Evolutionary conservation across 202 grass and related monocot genomes (phyloP).

Genomic region (Carex arenaria): DNA sequence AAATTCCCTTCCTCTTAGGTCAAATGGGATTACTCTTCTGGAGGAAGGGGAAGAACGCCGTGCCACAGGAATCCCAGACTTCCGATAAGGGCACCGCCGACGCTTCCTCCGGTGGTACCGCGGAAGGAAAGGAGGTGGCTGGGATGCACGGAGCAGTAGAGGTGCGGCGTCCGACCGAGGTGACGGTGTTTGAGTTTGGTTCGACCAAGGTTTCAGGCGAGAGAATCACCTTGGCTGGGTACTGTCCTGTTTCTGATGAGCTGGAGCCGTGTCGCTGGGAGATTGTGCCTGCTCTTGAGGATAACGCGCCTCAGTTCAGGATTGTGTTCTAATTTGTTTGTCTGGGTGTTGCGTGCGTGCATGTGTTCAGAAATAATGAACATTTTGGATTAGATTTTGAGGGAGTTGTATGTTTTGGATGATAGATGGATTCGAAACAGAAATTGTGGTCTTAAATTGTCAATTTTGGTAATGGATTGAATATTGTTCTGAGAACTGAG

Average conservation of each 20-base stretch:
- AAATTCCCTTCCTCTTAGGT: background rate
- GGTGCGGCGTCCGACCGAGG: conserved; percentile 61
- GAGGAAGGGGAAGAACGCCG: conserved; percentile 41
- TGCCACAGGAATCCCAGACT: background rate
- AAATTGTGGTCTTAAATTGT: background rate
- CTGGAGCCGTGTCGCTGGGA: conserved; percentile 94
- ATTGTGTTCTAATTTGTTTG: conserved; percentile 67
- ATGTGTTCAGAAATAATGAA: background rate
- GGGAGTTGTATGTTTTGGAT: background rate
- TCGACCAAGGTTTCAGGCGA: conserved; percentile 57
- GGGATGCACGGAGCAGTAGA: conserved; percentile 70
- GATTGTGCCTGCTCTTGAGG: conserved; percentile 46
- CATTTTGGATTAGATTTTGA: no score
- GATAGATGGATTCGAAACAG: background rate
- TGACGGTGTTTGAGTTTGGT: conserved; percentile 90
- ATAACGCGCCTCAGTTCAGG: conserved; percentile 82
- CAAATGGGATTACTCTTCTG: conserved; percentile 82
- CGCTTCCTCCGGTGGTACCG: conserved; percentile 1
- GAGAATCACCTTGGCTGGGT: conserved; percentile 55
- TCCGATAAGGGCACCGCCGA: conserved; percentile 14
- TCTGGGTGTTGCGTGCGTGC: background rate
- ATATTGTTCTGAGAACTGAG: background rate
- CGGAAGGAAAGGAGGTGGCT: background rate
- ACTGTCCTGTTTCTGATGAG: conserved; percentile 83
- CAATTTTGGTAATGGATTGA: background rate